Evolutionary conservation across 202 grass and related monocot genomes (phyloP).

Genomic region (Hordeum pubiflorum): DNA sequence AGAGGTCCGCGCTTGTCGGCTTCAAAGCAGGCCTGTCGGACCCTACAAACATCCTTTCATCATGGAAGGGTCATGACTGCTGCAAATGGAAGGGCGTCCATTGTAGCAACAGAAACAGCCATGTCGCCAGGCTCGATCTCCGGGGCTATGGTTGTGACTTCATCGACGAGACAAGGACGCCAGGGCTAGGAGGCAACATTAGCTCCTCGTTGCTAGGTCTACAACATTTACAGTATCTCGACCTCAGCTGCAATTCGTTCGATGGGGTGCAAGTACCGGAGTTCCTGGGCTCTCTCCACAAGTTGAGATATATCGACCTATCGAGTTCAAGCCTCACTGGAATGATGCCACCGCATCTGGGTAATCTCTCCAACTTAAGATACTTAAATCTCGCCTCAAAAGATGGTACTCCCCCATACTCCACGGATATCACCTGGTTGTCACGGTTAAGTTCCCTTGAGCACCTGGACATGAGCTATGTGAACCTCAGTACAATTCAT

Average conservation of each 20-base stretch:
- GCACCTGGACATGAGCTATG: background rate
- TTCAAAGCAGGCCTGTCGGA: background rate
- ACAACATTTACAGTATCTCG: background rate
- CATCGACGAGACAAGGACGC: rapidly evolving
- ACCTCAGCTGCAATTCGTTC: background rate
- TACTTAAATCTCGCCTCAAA: background rate
- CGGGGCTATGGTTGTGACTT: too few relatives aligned
- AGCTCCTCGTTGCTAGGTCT: background rate
- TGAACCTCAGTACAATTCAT: background rate
- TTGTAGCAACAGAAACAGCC: too few relatives aligned
- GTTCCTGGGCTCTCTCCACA: background rate
- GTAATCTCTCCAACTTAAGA: background rate
- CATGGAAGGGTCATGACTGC: too few relatives aligned
- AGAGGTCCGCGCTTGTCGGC: background rate
- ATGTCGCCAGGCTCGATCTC: too few relatives aligned
- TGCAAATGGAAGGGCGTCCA: too few relatives aligned
- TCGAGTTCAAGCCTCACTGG: background rate
- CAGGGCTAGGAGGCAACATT: too few relatives aligned
- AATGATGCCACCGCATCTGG: background rate
- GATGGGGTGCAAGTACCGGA: background rate
- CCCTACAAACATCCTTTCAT: background rate
- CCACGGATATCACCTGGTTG: background rate
- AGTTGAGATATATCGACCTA: background rate
- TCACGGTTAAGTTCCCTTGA: background rate
- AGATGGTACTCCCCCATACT: background rate